These are phyloP conservation scores for Colletotrichum sp. DNA, from an alignment of 2,329 filamentous ascomycete genomes.

Conservation along the genomic window DNA sequence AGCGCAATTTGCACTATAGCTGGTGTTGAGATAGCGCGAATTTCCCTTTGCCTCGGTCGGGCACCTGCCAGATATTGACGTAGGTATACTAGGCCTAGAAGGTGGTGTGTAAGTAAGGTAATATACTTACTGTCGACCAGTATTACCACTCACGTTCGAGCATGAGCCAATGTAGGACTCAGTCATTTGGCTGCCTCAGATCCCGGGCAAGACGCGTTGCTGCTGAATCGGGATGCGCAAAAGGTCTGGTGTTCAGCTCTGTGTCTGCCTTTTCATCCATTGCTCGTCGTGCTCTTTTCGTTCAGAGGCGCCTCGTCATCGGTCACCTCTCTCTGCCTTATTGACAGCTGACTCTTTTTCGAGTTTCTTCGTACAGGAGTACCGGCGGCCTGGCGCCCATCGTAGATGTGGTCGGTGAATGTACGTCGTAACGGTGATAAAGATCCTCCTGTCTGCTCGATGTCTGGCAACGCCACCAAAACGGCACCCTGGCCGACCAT, in stretches of 20 bases:
- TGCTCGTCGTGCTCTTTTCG: not conserved
- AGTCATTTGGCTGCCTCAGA: not conserved
- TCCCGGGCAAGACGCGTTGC: not conserved
- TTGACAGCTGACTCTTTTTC: not conserved
- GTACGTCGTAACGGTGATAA: not conserved
- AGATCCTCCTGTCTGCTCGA: constrained; percentile 8
- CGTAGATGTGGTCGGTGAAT: not conserved
- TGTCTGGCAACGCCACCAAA: not conserved
- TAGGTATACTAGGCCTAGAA: not conserved
- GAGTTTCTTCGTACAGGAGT: not conserved
- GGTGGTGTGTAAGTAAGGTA: not conserved
- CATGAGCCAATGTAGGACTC: too few species aligned
- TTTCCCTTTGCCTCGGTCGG: not conserved
- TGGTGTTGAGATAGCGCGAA: not conserved
- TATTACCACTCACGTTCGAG: too few species aligned
- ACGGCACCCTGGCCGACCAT: not conserved
- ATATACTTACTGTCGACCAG: fast-evolving
- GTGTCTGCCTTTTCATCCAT: not conserved
- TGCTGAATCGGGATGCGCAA: not conserved
- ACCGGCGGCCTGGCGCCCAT: not conserved
- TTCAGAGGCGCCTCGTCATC: not conserved
- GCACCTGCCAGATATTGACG: too few species aligned
- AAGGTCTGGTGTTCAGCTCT: not conserved
- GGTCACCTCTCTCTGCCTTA: not conserved
- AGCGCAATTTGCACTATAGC: not conserved